A percentile compares a stretch with the other conserved stretches of the same genome.
phyloP scores from a whole-genome alignment of 2,329 filamentous ascomycete genomes.

The Ceratocystis ficicola region DNA sequence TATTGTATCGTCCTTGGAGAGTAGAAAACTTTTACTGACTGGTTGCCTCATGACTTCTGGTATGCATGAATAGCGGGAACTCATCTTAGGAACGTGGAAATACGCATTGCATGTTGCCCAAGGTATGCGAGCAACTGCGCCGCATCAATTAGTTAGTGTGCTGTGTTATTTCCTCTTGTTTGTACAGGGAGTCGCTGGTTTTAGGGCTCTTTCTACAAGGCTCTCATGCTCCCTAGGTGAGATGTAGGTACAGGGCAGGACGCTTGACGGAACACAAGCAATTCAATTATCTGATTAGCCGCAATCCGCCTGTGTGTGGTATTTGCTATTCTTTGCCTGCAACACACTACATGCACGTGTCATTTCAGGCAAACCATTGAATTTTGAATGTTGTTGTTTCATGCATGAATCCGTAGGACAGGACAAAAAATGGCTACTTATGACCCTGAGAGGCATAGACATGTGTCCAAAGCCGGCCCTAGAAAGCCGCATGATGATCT shows the following conservation, averaged over 20 bases:
- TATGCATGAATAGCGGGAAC: neutral
- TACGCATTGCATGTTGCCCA: neutral
- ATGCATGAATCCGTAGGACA: constrained; percentile 3
- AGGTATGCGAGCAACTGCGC: neutral
- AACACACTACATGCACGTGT: neutral
- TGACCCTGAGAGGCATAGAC: neutral
- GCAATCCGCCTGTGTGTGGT: neutral
- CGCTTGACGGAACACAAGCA: neutral
- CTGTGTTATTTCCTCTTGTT: neutral
- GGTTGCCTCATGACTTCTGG: neutral
- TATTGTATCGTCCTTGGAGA: neutral
- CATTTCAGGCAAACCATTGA: neutral
- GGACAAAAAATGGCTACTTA: neutral
- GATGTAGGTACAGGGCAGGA: neutral
- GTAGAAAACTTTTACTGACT: neutral
- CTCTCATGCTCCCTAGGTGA: neutral
- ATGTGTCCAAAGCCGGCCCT: neutral
- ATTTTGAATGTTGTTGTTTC: constrained; percentile 1
- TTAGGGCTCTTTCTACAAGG: neutral
- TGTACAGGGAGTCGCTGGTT: neutral
- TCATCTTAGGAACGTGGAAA: neutral
- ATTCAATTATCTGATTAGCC: neutral
- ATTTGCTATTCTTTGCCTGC: neutral
- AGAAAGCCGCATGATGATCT: neutral
- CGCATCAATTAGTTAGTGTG: neutral